Evolutionary conservation across 805 yeast genomes (phyloP), one percentile per base, ranked within the genome.

Genomic region (Suhomyces tanzawaensis): DNA sequence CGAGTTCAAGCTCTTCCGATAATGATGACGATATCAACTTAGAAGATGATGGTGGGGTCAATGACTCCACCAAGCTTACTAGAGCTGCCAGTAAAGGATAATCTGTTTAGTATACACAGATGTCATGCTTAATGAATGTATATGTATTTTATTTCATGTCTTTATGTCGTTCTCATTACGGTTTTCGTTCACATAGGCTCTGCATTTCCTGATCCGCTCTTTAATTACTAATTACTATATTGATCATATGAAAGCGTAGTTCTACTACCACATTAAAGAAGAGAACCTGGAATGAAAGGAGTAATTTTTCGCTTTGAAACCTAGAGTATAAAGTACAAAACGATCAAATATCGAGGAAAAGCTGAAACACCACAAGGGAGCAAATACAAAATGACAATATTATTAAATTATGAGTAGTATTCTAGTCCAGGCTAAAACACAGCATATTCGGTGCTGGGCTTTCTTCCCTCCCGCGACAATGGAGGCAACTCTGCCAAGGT

Each of bases 81-180:
- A 48, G 74, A 38, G 62, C 71, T 19, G 66, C 70, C 22, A 69
- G 73, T 44, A 61, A 66, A 46, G 60, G 72, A 39, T 61, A 46
- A 27, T 27, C 33, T 30, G 13, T 30, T 30, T 11, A 17, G 5
- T 18, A n/a, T 26, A n/a, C 29, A 26, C 29, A 14, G 7, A 21
- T 21, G 24, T 7, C 18, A 16, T 27, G 36, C 28, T 22, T 36
- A 36, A 36, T 29, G 39, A 36, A 29, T 36, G 39, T 29, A 36
- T 17, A 23, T 37, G 36, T 30, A 27, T 29, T 29, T 23, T 21
- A 13, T 23, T 19, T 19, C 29, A 19, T 36, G 8, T 12, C 16
- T 13, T 25, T 13, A 24, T 24, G 27, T 24, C 27, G n/a, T 24
- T 24, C 7, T 21, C 27, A 6, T 24, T 24, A 7, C 27, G 13